These are phyloP conservation scores for Hypoxylon sp. DNA, from an alignment of 2,329 filamentous ascomycete species.

Conservation along the genomic window DNA sequence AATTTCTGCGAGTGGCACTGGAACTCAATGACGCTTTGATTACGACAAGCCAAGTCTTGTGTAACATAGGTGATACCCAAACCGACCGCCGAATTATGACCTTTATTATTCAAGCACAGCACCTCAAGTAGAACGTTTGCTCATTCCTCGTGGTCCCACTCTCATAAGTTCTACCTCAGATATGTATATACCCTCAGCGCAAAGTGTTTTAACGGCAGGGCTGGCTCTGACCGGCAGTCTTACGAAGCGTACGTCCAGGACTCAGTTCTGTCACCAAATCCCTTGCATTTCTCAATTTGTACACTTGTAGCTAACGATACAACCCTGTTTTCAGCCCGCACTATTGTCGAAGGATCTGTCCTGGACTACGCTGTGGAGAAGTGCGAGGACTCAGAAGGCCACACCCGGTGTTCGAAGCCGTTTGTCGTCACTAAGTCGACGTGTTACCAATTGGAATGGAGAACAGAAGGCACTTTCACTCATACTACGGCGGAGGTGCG, in stretches of 20 bases:
- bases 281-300: not conserved
- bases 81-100: not conserved
- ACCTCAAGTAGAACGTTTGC: not conserved
- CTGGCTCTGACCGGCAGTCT: constrained; percentile 48
- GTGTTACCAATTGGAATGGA: constrained; percentile 61
- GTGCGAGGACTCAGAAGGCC: constrained; percentile 59
- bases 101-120: not conserved
- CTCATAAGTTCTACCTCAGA: not conserved
- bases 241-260: constrained; percentile 43
- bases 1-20: not conserved
- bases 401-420: constrained; percentile 59
- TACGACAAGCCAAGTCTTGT: constrained; percentile 9
- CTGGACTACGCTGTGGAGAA: constrained; percentile 61
- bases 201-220: constrained; percentile 51
- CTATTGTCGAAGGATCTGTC: constrained; percentile 56
- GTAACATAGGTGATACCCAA: not conserved
- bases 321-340: constrained; percentile 39
- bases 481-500: constrained; percentile 55
- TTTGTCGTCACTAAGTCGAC: constrained; percentile 58
- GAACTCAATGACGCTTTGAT: constrained; percentile 27
- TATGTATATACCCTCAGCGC: constrained; percentile 53
- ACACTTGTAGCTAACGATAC: constrained; percentile 2
- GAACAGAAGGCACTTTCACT: constrained; percentile 58
- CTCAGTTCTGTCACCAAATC: not conserved
- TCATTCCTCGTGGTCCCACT: not conserved